phyloP scores from a whole-genome alignment of 1,284 basidiomycete species.

The Cryptococcus sp. region DNA sequence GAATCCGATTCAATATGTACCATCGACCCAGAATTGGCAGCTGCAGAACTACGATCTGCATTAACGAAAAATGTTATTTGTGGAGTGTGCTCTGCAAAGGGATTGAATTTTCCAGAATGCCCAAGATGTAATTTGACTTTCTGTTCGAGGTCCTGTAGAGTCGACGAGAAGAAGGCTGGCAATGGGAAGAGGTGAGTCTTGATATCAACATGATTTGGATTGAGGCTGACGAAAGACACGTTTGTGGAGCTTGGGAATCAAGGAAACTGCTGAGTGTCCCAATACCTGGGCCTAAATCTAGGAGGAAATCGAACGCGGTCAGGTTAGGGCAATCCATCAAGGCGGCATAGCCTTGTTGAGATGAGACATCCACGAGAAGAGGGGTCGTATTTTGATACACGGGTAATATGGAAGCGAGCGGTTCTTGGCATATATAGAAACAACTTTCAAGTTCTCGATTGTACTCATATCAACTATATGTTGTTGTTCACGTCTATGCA shows the following conservation, averaged over 20 bases:
- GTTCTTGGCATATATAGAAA: no score
- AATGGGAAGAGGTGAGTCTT: slow-evolving; percentile 11
- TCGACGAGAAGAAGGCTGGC: slow-evolving; percentile 33
- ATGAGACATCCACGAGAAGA: no score
- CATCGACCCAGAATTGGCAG: background rate
- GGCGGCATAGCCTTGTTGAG: no score
- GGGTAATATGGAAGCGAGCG: no score
- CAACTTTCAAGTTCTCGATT: no score
- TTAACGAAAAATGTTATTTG: slow-evolving; percentile 41
- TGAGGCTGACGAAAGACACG: background rate
- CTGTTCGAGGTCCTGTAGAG: slow-evolving; percentile 39
- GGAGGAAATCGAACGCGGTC: background rate
- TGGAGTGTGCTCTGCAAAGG: slow-evolving; percentile 33
- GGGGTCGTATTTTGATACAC: no score
- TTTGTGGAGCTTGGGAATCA: background rate
- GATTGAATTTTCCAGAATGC: slow-evolving; percentile 45
- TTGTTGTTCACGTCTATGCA: no score
- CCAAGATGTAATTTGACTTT: slow-evolving; percentile 41
- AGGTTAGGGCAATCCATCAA: no score
- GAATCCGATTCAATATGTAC: slow-evolving; percentile 4
- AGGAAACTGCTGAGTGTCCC: background rate
- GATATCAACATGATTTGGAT: background rate
- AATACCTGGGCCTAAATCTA: background rate
- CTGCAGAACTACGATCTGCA: slow-evolving; percentile 26
- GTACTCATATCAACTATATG: no score